Evolutionary conservation across 148 eudicot genomes (phyloP), one percentile per base, ranked within the genome.

Genomic region (Rhododendron simsii): DNA sequence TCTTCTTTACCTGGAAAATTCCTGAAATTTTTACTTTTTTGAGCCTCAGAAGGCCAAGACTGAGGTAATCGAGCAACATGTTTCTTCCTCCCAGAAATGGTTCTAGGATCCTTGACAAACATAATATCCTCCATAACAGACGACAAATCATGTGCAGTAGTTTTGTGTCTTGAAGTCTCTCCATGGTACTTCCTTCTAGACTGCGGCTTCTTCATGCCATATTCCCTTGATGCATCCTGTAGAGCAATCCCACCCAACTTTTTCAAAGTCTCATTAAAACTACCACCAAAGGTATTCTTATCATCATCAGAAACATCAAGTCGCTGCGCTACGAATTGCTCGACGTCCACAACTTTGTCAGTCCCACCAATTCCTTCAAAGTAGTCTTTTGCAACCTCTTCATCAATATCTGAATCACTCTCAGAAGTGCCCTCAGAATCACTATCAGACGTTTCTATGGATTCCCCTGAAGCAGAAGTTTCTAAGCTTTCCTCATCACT

Each of bases 381-480:
- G 86, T 98, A 98, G 91, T 98, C 99, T 81, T 88, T 88, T 89
- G 96, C 97, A 65, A 95, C 84, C 76, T 94, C 99, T n/a, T 94
- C 98, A 83, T 98, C 98, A 85, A 98, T 81, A 83, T 95, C 98
- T 71, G 98, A 94, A 81, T 88, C 97, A 84, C 91, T 90, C 41
- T 91, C 92, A 12, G 90, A 93, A 63, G 88, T 73, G 85, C 89
- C 91, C 84, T 91, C 92, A 35, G 94, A 93, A 87, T 91, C 96
- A 89, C 95, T 92, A 37, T 89, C 96, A 65, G 95, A 94, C 80
- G 93, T 84, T 83, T 79, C 95, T 81, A 92, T 78, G 2, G 89
- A 86, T 84, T 84, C 90, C 45, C 76, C 90, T 37, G 92, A 85
- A 15, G 69, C 90, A 78, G 87, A 84, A 37, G 89, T 81, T 11